phyloP scores from a whole-genome alignment of 208 protist species.

The Vickermania ingenoplastis region DNA sequence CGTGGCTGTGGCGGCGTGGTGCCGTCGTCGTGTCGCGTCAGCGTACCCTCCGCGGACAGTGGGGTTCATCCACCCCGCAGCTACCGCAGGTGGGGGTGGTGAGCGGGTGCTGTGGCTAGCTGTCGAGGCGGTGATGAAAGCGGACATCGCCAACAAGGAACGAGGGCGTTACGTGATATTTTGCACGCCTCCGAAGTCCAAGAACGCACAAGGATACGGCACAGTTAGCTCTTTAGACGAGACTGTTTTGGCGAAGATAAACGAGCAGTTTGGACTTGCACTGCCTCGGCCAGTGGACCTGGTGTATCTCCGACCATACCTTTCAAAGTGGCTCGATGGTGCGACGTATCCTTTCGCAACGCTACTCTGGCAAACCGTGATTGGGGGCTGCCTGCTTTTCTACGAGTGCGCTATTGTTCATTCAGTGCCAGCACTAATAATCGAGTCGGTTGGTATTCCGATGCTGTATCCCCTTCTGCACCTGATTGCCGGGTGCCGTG shows the following conservation, averaged over 20 bases:
- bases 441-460: constrained; percentile 95
- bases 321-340: constrained; percentile 59
- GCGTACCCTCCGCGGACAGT: constrained; percentile 31
- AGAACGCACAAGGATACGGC: constrained; percentile 7
- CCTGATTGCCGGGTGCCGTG: constrained; percentile 57
- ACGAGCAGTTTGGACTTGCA: constrained; percentile 62
- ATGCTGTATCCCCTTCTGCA: constrained; percentile 91
- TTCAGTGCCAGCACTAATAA: constrained; percentile 31
- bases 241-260: constrained; percentile 17
- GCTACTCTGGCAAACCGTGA: constrained; percentile 88
- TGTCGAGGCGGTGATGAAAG: constrained; percentile 54
- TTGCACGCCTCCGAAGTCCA: constrained; percentile 18
- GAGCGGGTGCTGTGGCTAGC: constrained; percentile 95
- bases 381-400: constrained; percentile 78
- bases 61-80: constrained; percentile 88
- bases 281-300: constrained; percentile 45
- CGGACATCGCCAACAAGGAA: constrained; percentile 22
- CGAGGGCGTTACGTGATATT: constrained; percentile 51
- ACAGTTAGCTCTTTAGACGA: constrained; percentile 6
- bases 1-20: constrained; percentile 7
- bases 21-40: constrained; percentile 6
- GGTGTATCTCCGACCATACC: constrained; percentile 33
- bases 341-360: constrained; percentile 79
- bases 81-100: constrained; percentile 92
- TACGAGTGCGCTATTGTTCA: constrained; percentile 80